Evolutionary conservation across 1,284 basidiomycete genomes (phyloP), one percentile per base, ranked within the genome.

Genomic region (Cryptococcus jaspeensis): DNA sequence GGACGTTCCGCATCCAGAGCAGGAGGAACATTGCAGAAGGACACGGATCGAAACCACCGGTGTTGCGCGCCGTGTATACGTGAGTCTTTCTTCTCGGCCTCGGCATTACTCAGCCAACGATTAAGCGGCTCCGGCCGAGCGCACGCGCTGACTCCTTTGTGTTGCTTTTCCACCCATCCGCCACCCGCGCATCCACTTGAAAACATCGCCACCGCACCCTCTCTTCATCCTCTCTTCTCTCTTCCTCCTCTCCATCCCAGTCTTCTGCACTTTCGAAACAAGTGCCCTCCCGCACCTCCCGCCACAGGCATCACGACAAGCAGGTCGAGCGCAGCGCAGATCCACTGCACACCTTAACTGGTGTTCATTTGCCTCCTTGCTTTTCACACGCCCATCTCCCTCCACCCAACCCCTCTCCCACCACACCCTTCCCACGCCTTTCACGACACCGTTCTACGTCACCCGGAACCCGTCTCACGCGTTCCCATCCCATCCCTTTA

Each of bases 271-370:
- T 32, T 50, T 12, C 28, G 32, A 35, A 36, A n/a, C 40, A 42
- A 9, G n/a, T 32, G 32, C 22, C 18, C n/a, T 37, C 16, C 39
- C 32, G 28, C 42, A 37, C 22, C 50, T 47, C 44, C 41, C 41
- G n/a, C 22, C 43, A 20, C 36, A 38, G 20, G 25, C 20, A 35
- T 32, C 22, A 32, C 39, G 37, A 25, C 41, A 43, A 55, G 46
- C 53, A 56, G 45, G 58, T 60, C 53, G 54, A 60, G 50, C 58
- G 58, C 58, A 60, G 50, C 38, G 39, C 35, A 55, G 48, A 38
- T 50, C 16, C 39, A 36, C 53, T 60, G 58, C 58, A 60, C 54
- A 60, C 58, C 58, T 60, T 60, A 38, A 50, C 38, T 60, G 58
- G 58, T 60, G 53, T 50, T 56, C 54, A 32, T 32, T 42, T 38